phyloP scores from a whole-genome alignment of 1,284 basidiomycete species.

The Marasmius tenuissimus region DNA sequence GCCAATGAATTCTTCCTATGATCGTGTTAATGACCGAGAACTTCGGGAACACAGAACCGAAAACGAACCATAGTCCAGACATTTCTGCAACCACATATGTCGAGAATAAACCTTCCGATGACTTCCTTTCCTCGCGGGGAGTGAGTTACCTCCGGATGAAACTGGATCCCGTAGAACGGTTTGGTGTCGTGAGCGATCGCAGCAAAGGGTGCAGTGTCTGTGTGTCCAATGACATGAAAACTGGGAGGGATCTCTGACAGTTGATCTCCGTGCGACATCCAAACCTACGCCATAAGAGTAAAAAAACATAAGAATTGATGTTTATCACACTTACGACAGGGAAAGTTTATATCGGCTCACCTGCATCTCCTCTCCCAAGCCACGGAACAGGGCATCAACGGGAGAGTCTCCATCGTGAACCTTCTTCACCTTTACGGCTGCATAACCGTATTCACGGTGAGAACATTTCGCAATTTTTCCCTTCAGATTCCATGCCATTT shows the following conservation, averaged over 20 bases:
- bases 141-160: conserved; percentile 99
- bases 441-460: conserved; percentile 95
- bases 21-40: conserved; percentile 3
- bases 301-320: not conserved
- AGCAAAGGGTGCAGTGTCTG: conserved; percentile 88
- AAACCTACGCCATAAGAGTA: conserved; percentile 62
- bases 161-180: conserved; percentile 96
- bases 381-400: conserved; percentile 79
- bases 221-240: conserved; percentile 90
- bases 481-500: conserved; percentile 90
- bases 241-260: conserved; percentile 79
- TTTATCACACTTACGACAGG: not conserved
- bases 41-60: not conserved
- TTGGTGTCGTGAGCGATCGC: conserved; percentile 91
- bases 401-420: conserved; percentile 53
- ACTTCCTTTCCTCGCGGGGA: conserved; percentile 89
- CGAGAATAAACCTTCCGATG: conserved; percentile 84
- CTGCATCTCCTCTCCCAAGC: conserved; percentile 81
- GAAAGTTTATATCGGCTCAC: conserved; percentile 33
- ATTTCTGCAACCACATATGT: conserved; percentile 80
- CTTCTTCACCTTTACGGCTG: conserved; percentile 77
- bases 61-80: conserved; percentile 92
- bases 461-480: conserved; percentile 89
- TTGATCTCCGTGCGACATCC: conserved; percentile 99
- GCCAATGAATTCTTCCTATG: conserved; percentile 92